Conservation (phyloP, 345 rosid genomes). For the Erysimum cheiranthoides region DNA sequence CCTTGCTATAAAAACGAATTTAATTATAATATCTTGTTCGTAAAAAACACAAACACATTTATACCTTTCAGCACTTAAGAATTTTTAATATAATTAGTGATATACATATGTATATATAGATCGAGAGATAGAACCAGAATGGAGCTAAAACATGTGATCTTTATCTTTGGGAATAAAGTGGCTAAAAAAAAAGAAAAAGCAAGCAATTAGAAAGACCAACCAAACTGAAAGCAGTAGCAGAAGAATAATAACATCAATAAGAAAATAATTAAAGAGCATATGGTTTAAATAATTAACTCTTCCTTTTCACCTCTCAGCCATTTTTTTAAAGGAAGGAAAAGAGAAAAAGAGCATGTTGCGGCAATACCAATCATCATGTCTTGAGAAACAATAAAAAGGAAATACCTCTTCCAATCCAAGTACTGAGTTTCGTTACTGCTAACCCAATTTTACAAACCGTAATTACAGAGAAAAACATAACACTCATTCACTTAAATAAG, state of each 20-base stretch:
- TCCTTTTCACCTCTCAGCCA: constrained; percentile 23
- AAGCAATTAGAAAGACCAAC: constrained; percentile 39
- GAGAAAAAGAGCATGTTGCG: constrained; percentile 37
- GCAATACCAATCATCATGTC: constrained; percentile 35
- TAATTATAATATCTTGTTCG: neutral
- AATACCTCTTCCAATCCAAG: neutral
- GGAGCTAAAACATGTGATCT: constrained; percentile 47
- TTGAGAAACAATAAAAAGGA: neutral
- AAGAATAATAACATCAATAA: constrained; percentile 11
- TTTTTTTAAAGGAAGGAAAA: neutral
- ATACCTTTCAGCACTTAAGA: neutral
- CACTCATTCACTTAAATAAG: neutral
- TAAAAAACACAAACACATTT: constrained; percentile 24
- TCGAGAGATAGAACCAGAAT: constrained; percentile 36
- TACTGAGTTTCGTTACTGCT: neutral
- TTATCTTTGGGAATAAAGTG: constrained; percentile 49
- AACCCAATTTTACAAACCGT: neutral
- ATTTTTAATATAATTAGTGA: constrained; percentile 7
- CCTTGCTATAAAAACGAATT: neutral
- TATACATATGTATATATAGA: constrained; percentile 20
- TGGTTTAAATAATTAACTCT: constrained; percentile 21
- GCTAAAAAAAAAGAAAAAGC: constrained; percentile 33
- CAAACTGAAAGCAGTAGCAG: constrained; percentile 36
- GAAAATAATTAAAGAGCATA: constrained; percentile 38
- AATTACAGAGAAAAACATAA: neutral